Evolutionary conservation across 2,329 filamentous ascomycete species (phyloP).

Genomic region (Ascocoryne sarcoides): DNA sequence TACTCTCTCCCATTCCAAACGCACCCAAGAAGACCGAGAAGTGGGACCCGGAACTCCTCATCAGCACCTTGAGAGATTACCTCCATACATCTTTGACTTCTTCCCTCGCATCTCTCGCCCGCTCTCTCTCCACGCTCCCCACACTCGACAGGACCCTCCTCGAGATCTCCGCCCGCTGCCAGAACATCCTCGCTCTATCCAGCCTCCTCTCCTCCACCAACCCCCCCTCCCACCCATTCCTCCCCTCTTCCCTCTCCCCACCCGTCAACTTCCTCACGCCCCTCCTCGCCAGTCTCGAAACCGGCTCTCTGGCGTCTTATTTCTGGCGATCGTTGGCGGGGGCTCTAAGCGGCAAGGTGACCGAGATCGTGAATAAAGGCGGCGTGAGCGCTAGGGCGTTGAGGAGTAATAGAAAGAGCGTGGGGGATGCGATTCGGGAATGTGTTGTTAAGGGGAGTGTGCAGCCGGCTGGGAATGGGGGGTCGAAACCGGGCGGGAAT

Average conservation of each 20-base stretch:
- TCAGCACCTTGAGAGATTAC: slow-evolving; percentile 72
- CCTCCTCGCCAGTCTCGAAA: slow-evolving; percentile 72
- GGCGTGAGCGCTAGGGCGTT: slow-evolving; percentile 78
- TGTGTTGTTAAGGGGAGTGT: slow-evolving; percentile 74
- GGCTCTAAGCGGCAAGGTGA: slow-evolving; percentile 64
- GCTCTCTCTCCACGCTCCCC: slow-evolving; percentile 71
- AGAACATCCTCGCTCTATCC: slow-evolving; percentile 86
- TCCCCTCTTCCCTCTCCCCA: slow-evolving; percentile 31
- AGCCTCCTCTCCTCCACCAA: slow-evolving; percentile 61
- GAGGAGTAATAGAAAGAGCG: slow-evolving; percentile 61
- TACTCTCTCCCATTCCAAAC: slow-evolving; percentile 62
- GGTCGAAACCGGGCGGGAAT: slow-evolving; percentile 49
- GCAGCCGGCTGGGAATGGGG: slow-evolving; percentile 49
- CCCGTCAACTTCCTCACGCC: slow-evolving; percentile 55
- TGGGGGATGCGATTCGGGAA: slow-evolving; percentile 70
- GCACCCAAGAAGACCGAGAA: slow-evolving; percentile 38
- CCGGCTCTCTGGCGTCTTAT: slow-evolving; percentile 75
- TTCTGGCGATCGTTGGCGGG: slow-evolving; percentile 90
- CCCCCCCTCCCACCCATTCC: slow-evolving; percentile 58
- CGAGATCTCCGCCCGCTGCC: slow-evolving; percentile 76
- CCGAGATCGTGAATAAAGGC: slow-evolving; percentile 75
- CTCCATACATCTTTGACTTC: slow-evolving; percentile 73
- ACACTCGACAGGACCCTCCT: slow-evolving; percentile 71
- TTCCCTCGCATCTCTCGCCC: slow-evolving; percentile 63
- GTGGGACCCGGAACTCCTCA: slow-evolving; percentile 55